Percentiles rank a stretch among this genome's conserved stretches.
Evolutionary conservation across 2,329 filamentous ascomycete species (phyloP).

Genomic region (Pestalotiopsis sp.): DNA sequence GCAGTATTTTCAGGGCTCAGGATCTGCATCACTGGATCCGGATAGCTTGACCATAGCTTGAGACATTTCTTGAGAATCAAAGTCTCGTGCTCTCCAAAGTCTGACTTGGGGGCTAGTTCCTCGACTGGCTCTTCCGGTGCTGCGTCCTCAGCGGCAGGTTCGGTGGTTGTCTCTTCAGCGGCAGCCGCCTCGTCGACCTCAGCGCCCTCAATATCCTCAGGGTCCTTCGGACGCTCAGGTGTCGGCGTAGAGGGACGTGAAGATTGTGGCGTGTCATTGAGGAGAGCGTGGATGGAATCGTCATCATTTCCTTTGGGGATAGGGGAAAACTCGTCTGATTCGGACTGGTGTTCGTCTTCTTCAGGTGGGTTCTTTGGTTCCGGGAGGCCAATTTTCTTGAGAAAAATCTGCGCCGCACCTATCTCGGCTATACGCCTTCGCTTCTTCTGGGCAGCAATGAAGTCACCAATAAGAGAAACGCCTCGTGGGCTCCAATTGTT

Average conservation of each 20-base stretch:
- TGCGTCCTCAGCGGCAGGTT: conserved; percentile 15
- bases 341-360: conserved; percentile 39
- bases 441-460: conserved; percentile 74
- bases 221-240: conserved; percentile 15
- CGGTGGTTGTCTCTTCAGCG: conserved; percentile 24
- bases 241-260: conserved; percentile 43
- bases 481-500: conserved; percentile 86
- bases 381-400: conserved; percentile 61
- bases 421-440: conserved; percentile 78
- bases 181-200: conserved; percentile 26
- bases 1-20: conserved; percentile 65
- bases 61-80: conserved; percentile 59
- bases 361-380: conserved; percentile 38
- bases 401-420: conserved; percentile 70
- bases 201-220: conserved; percentile 8
- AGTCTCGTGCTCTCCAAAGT: conserved; percentile 50
- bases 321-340: conserved; percentile 35
- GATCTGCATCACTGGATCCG: conserved; percentile 58
- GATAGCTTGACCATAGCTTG: conserved; percentile 66
- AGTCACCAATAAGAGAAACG: conserved; percentile 89
- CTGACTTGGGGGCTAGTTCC: conserved; percentile 30
- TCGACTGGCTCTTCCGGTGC: conserved; percentile 15
- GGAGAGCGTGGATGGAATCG: conserved; percentile 59
- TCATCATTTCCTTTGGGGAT: conserved; percentile 39
- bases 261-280: conserved; percentile 59